Evolutionary conservation across 202 grass and related monocot genomes (phyloP).

Genomic region (Panicum virgatum): DNA sequence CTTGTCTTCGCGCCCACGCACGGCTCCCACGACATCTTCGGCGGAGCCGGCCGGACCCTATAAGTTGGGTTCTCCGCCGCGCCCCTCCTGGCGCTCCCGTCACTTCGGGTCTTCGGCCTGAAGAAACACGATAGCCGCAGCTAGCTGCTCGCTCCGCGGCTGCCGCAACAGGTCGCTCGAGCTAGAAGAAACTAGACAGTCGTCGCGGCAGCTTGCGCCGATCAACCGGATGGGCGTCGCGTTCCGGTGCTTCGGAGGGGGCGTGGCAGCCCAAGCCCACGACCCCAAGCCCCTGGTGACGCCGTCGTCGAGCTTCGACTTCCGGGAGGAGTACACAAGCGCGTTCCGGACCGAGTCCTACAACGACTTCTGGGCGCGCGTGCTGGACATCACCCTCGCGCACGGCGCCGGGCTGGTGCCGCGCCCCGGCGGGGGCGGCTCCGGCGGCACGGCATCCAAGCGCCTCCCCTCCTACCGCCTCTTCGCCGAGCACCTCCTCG

Average conservation of each 20-base stretch:
- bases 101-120: constrained; percentile 1
- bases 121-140: not conserved
- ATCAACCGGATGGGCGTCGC: constrained; percentile 27
- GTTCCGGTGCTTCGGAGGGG: constrained; percentile 33
- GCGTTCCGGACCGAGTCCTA: constrained; percentile 94
- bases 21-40: constrained; percentile 23
- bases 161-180: not conserved
- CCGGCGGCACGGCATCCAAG: constrained; percentile 23
- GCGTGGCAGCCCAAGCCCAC: constrained; percentile 37
- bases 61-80: constrained; percentile 46
- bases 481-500: constrained; percentile 85
- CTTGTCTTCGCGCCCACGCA: constrained; percentile 51
- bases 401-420: constrained; percentile 73
- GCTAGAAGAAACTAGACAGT: not conserved
- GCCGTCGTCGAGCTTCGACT: constrained; percentile 59
- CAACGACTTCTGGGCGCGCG: constrained; percentile 92
- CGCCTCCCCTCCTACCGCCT: constrained; percentile 65
- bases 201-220: not conserved
- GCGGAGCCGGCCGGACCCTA: constrained; percentile 8
- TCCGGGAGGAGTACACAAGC: constrained; percentile 85
- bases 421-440: not conserved
- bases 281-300: constrained; percentile 40
- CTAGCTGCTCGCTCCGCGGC: not conserved
- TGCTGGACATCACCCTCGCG: constrained; percentile 75
- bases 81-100: not conserved